A percentile compares a stretch with the other conserved stretches of the same genome.
Evolutionary conservation across 208 protist genomes (phyloP).

Genomic region (Trypanosoma vivax): DNA sequence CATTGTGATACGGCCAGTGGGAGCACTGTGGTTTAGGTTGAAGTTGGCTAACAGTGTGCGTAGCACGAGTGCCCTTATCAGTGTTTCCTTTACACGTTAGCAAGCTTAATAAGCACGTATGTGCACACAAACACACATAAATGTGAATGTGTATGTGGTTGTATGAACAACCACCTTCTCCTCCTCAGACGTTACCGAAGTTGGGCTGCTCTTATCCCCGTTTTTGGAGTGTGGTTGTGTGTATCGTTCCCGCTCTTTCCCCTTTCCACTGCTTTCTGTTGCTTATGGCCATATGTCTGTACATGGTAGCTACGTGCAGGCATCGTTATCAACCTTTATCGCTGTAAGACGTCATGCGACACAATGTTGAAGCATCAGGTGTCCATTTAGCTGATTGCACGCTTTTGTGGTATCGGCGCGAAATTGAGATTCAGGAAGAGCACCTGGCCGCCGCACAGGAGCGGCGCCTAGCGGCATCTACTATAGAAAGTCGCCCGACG

Average conservation of each 20-base stretch:
- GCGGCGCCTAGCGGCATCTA: not conserved
- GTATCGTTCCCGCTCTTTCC: not conserved
- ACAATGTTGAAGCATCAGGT: constrained; percentile 31
- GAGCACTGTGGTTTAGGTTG: too few relatives aligned
- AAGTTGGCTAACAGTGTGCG: too few relatives aligned
- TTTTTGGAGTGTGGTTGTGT: not conserved
- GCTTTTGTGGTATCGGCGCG: constrained; percentile 18
- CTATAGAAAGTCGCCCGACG: not conserved
- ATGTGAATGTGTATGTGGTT: too few relatives aligned
- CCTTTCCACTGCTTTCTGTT: not conserved
- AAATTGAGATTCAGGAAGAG: constrained; percentile 21
- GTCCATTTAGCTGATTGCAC: constrained; percentile 39
- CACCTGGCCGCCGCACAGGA: not conserved
- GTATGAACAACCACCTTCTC: too few relatives aligned
- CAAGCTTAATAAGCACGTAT: not conserved
- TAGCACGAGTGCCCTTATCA: too few relatives aligned
- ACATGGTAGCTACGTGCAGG: not conserved
- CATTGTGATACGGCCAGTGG: too few relatives aligned
- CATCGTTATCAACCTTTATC: not conserved
- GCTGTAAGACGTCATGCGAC: constrained; percentile 5
- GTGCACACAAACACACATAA: too few relatives aligned
- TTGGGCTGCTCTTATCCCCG: too few relatives aligned
- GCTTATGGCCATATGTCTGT: not conserved
- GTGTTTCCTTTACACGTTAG: too few relatives aligned
- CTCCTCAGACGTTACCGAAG: too few relatives aligned